Conservation (phyloP, 331 rosid genomes). For the Rhamnella rubrinervis region DNA sequence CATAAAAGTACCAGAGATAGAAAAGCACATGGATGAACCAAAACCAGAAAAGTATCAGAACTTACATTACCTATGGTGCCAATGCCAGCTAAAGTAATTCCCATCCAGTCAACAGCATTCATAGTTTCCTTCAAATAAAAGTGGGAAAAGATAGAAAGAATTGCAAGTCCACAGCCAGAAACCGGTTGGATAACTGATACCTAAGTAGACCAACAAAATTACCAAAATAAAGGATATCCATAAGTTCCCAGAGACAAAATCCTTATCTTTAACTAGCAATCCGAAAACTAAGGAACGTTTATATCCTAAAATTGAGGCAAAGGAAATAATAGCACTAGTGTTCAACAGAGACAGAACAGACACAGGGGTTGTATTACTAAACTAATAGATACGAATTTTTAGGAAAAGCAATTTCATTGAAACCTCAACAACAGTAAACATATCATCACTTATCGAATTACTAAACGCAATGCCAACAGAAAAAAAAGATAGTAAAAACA, state of each 20-base stretch:
- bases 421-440: neutral
- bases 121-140: conserved; percentile 93
- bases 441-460: neutral
- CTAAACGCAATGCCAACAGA: neutral
- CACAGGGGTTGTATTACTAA: too few relatives aligned
- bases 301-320: too few relatives aligned
- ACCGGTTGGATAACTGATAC: conserved; percentile 97
- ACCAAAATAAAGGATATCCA: conserved; percentile 14
- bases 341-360: too few relatives aligned
- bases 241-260: neutral
- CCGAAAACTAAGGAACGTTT: too few relatives aligned
- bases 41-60: conserved; percentile 22
- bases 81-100: conserved; percentile 86
- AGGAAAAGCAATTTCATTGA: too few relatives aligned
- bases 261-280: neutral
- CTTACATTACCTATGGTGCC: conserved; percentile 97
- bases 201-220: conserved; percentile 39
- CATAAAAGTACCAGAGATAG: neutral
- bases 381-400: too few relatives aligned
- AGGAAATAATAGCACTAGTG: too few relatives aligned
- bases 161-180: conserved; percentile 97
- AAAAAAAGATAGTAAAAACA: neutral
- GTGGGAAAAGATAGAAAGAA: conserved; percentile 92
- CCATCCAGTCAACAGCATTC: conserved; percentile 96
- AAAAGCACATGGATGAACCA: neutral